Percentiles rank a stretch among this genome's conserved stretches.
Conservation (phyloP, 495 filamentous ascomycete genomes). For the Bacidia gigantensis region DNA sequence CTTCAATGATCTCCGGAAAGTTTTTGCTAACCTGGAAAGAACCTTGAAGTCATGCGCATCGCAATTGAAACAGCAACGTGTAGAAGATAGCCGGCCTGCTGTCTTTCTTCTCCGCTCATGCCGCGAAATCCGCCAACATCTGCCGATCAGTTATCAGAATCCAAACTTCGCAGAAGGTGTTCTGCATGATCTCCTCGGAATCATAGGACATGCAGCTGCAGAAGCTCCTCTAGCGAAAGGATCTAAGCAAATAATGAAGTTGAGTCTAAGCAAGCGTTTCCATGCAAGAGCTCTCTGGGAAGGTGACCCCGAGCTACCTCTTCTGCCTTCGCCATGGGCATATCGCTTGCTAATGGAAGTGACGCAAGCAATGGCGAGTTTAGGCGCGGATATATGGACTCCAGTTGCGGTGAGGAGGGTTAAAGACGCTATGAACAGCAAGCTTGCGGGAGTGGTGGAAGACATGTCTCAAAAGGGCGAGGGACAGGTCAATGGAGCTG, state of each 20-base stretch:
- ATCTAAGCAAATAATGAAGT: slow-evolving; percentile 17
- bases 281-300: slow-evolving; percentile 59
- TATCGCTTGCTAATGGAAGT: slow-evolving; percentile 63
- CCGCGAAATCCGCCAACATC: slow-evolving; percentile 54
- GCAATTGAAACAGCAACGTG: slow-evolving; percentile 23
- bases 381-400: slow-evolving; percentile 76
- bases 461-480: background rate
- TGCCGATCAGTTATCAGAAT: slow-evolving; percentile 33
- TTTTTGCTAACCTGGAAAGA: slow-evolving; percentile 45
- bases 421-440: slow-evolving; percentile 5
- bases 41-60: slow-evolving; percentile 34
- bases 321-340: slow-evolving; percentile 64
- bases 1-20: slow-evolving; percentile 36
- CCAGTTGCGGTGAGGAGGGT: slow-evolving; percentile 48
- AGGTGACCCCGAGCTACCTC: slow-evolving; percentile 56
- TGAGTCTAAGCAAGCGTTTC: slow-evolving; percentile 19
- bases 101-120: slow-evolving; percentile 63
- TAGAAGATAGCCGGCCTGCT: slow-evolving; percentile 39
- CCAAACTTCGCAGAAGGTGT: no score
- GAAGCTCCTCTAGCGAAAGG: slow-evolving; percentile 18
- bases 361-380: slow-evolving; percentile 47
- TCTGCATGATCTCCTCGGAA: slow-evolving; percentile 22
- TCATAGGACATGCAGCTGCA: slow-evolving; percentile 16
- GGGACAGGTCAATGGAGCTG: background rate
- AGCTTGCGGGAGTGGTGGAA: slow-evolving; percentile 21